Evolutionary conservation across 257 asterid genomes (phyloP).

Genomic region (Nicotiana attenuata): DNA sequence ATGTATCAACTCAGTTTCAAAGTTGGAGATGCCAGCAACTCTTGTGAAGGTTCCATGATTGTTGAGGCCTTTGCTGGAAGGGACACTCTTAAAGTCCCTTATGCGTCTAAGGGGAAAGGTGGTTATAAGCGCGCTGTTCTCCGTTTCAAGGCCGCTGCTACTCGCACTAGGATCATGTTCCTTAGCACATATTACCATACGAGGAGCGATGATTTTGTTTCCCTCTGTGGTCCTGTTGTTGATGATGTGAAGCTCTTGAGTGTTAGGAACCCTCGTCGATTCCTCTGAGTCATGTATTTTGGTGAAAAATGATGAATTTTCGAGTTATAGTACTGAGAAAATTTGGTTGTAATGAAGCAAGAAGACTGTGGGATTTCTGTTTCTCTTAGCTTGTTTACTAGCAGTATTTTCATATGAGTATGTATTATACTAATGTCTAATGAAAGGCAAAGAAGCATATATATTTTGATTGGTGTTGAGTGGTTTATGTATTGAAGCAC

Average conservation of each 20-base stretch:
- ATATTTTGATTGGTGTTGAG: background rate
- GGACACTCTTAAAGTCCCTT: constrained; percentile 68
- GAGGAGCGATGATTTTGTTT: constrained; percentile 78
- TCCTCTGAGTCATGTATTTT: constrained; percentile 22
- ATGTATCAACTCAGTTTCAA: constrained; percentile 63
- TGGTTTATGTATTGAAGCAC: background rate
- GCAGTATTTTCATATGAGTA: background rate
- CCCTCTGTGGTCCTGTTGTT: constrained; percentile 92
- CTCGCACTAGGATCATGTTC: constrained; percentile 71
- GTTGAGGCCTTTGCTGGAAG: constrained; percentile 90
- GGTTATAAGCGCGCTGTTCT: constrained; percentile 78
- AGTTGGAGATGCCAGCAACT: constrained; percentile 88
- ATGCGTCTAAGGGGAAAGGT: constrained; percentile 83
- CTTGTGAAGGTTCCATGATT: constrained; percentile 85
- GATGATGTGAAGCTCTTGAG: constrained; percentile 77
- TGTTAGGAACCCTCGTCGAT: constrained; percentile 49
- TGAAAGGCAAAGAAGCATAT: constrained; percentile 4
- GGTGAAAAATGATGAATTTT: background rate
- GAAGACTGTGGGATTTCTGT: background rate
- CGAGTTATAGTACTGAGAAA: background rate
- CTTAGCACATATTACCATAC: constrained; percentile 83
- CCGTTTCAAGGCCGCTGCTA: constrained; percentile 52
- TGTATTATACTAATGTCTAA: constrained; percentile 7
- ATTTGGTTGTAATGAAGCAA: constrained; percentile 1
- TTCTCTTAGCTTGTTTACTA: constrained; percentile 3